Percentiles rank a stretch among this genome's conserved stretches.
Conservation (phyloP, 768 basidiomycete species). For the Auriscalpium orientale region DNA sequence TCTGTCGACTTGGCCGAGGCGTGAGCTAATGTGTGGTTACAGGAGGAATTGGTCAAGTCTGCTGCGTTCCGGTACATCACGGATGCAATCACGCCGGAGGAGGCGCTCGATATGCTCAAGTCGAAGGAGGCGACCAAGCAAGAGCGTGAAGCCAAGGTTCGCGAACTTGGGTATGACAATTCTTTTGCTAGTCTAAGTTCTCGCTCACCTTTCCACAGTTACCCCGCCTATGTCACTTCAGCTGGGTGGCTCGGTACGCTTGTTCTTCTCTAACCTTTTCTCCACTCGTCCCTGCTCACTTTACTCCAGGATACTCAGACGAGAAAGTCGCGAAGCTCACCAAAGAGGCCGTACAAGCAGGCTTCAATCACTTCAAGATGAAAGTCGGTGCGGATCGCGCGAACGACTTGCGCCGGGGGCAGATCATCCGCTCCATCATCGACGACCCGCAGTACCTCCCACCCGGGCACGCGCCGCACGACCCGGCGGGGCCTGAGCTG, state of each 20-base stretch:
- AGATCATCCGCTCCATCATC: constrained; percentile 89
- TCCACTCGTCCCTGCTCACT: not conserved
- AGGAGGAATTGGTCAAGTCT: constrained; percentile 75
- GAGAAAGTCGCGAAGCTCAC: constrained; percentile 87
- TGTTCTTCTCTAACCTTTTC: not conserved
- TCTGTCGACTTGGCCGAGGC: not conserved
- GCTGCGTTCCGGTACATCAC: constrained; percentile 86
- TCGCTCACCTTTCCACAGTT: constrained; percentile 33
- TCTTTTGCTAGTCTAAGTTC: not conserved
- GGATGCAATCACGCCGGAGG: constrained; percentile 86
- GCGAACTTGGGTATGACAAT: constrained; percentile 47
- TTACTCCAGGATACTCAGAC: constrained; percentile 67
- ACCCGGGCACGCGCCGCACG: constrained; percentile 42
- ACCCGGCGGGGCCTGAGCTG: constrained; percentile 55
- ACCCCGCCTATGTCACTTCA: constrained; percentile 91
- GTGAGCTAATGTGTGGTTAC: not conserved
- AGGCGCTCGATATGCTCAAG: constrained; percentile 78
- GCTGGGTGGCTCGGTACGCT: constrained; percentile 79
- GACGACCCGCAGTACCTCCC: constrained; percentile 86
- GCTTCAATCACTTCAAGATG: constrained; percentile 99
- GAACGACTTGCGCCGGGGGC: constrained; percentile 80
- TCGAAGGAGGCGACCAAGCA: constrained; percentile 69
- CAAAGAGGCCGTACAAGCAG: constrained; percentile 72
- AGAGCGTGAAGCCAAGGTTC: constrained; percentile 70
- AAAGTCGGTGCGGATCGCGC: constrained; percentile 86